phyloP scores from a whole-genome alignment of 805 yeast genomes.

The Cyberlindnera euphorbiae region DNA sequence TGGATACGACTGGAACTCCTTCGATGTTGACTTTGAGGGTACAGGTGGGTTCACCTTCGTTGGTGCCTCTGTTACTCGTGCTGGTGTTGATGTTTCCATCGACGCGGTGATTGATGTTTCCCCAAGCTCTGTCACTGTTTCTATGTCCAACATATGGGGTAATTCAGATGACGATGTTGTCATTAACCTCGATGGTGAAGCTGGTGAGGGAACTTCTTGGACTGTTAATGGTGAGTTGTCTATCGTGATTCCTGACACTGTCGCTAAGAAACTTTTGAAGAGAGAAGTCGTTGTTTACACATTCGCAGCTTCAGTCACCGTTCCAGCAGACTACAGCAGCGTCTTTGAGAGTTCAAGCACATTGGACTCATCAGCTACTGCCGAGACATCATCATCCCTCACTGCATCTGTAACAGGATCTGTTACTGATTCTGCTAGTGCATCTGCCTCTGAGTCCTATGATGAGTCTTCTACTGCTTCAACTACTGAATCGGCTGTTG shows the following conservation, averaged over 20 bases:
- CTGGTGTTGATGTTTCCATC: too few species aligned
- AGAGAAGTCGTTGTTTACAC: constrained; percentile 3
- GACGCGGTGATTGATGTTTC: too few species aligned
- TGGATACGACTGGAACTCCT: background rate
- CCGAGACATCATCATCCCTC: constrained; percentile 1
- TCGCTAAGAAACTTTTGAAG: too few species aligned
- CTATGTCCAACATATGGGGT: background rate
- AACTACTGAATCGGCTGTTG: too few species aligned
- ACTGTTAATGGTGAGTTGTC: too few species aligned
- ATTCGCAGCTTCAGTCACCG: constrained; percentile 4
- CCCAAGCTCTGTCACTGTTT: background rate
- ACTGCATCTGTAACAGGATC: background rate
- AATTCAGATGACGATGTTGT: too few species aligned
- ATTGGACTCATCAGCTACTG: too few species aligned
- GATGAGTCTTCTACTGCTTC: background rate
- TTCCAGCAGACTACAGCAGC: too few species aligned
- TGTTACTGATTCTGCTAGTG: constrained; percentile 7
- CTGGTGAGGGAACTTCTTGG: too few species aligned
- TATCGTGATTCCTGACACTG: too few species aligned
- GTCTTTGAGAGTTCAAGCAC: too few species aligned
- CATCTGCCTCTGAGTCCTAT: too few species aligned
- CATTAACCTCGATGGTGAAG: background rate
- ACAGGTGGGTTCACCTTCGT: constrained; percentile 7
- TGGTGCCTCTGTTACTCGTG: constrained; percentile 6
- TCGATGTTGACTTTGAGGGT: constrained; percentile 11